Conservation (phyloP, 192 early-diverging fungal genomes). For the Spinellus fusiger region DNA sequence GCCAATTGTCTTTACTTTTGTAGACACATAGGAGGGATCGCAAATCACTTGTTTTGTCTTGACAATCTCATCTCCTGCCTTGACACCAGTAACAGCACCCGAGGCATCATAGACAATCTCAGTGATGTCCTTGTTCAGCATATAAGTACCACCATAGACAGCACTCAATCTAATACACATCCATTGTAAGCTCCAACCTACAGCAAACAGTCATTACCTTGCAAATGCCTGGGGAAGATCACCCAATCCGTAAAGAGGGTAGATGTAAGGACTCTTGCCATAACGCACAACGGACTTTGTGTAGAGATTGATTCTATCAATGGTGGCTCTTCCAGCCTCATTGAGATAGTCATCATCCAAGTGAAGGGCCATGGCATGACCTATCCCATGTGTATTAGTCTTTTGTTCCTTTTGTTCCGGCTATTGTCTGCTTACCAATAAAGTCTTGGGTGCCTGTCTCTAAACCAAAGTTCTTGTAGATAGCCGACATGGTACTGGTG, state of each 20-base stretch:
- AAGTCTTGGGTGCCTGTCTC: constrained; percentile 95
- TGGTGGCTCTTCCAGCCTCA: constrained; percentile 73
- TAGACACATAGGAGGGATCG: constrained; percentile 90
- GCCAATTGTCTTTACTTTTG: constrained; percentile 74
- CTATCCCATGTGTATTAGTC: not conserved
- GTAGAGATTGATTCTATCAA: constrained; percentile 90
- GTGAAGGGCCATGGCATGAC: constrained; percentile 95
- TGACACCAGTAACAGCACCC: constrained; percentile 84
- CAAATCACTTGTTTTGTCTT: constrained; percentile 86
- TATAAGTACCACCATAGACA: constrained; percentile 98
- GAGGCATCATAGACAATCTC: constrained; percentile 79
- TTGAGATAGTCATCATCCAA: constrained; percentile 79
- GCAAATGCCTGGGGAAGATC: constrained; percentile 99
- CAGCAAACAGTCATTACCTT: constrained; percentile 39
- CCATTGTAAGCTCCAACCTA: too few species aligned
- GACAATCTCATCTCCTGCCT: constrained; percentile 77
- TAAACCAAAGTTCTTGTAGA: constrained; percentile 88
- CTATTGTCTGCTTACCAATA: constrained; percentile 39
- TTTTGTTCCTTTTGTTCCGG: not conserved
- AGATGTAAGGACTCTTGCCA: constrained; percentile 97
- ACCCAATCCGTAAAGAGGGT: constrained; percentile 96
- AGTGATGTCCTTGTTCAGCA: constrained; percentile 89
- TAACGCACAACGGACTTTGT: constrained; percentile 87
- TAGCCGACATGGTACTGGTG: constrained; percentile 68
- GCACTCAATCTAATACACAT: constrained; percentile 73